Base-by-base conservation (phyloP, 345 rosid genomes). In the Carallia pectinifolia region DNA sequence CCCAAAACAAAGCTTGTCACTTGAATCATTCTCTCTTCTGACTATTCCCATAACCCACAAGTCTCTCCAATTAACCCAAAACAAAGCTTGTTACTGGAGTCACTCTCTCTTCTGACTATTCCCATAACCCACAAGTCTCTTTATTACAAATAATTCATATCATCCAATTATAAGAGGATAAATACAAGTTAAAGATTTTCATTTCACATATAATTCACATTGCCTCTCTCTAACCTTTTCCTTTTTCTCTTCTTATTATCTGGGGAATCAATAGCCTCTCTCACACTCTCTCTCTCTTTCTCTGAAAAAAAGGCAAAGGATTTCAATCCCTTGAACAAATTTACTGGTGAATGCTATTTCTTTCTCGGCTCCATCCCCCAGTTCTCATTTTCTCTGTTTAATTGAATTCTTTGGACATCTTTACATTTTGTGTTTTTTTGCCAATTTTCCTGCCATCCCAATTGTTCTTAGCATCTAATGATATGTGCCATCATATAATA, bases 291-390 rank as follows among this genome's bases (percentile, higher is more conserved):
- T n/a, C 64, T 44, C 40, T 58, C 15, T 7, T 33, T 38, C 16
- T 15, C 61, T 47, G 48, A 4, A 4, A 5, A 18, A 6, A 36
- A 30, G 17, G 17, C 7, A 65, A 48, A 67, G 47, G 71, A 29
- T 39, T 68, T 58, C 54, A 23, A 58, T 68, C 58, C 19, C 2
- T 67, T 67, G 23, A 55, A 53, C 38, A 27, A 4, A 17, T 67
- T 67, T 9, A 18, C 30, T 17, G 64, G 71, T 68, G 55, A 68
- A 38, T 66, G 19, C 7, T 15, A 66, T 19, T 40, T 39, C 50
- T 47, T 31, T 37, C 8, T 66, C 7, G 34, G 34, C 15, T 7
- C 29, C 17, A 2, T 4, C 16, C 31, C 5, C 29, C 8, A 65
- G 30, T 50, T 65, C 58, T 52, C 19, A 0, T 48, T 5, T 17